These are phyloP conservation scores for Yamadazyma nakazawae DNA, from an alignment of 805 yeast species.

Conservation along the genomic window DNA sequence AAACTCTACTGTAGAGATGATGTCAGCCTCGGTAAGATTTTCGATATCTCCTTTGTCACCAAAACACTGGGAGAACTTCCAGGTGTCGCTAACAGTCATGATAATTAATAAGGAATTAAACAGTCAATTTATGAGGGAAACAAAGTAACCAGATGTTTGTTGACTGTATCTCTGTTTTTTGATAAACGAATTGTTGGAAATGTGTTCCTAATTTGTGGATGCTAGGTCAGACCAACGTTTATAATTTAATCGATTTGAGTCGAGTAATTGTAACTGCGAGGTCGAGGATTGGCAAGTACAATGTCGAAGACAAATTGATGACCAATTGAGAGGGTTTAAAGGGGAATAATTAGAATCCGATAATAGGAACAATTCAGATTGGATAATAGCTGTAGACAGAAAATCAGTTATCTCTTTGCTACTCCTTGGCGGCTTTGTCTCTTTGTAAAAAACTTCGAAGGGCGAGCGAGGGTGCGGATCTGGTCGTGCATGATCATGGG, in stretches of 20 bases:
- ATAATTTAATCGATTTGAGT: neutral
- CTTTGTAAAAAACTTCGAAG: constrained; percentile 8
- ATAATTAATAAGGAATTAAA: neutral
- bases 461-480: constrained; percentile 4
- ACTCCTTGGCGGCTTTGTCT: constrained; percentile 5
- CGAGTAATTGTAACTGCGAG: neutral
- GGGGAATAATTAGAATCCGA: neutral
- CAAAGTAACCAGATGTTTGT: neutral
- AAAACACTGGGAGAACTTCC: constrained; percentile 96
- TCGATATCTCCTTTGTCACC: constrained; percentile 98
- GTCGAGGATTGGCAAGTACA: neutral
- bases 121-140: neutral
- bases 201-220: neutral
- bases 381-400: neutral
- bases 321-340: neutral
- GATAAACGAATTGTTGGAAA: neutral
- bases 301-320: neutral
- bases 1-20: constrained; percentile 94
- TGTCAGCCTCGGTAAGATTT: constrained; percentile 93
- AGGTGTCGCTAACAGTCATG: constrained; percentile 30
- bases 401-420: constrained; percentile 1
- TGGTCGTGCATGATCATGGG: neutral
- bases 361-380: neutral
- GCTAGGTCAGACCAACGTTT: neutral
- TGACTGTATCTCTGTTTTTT: neutral